These are phyloP conservation scores for Asterella californica DNA, from an alignment of 225 moss, liverwort and hornwort genomes.

Conservation along the genomic window DNA sequence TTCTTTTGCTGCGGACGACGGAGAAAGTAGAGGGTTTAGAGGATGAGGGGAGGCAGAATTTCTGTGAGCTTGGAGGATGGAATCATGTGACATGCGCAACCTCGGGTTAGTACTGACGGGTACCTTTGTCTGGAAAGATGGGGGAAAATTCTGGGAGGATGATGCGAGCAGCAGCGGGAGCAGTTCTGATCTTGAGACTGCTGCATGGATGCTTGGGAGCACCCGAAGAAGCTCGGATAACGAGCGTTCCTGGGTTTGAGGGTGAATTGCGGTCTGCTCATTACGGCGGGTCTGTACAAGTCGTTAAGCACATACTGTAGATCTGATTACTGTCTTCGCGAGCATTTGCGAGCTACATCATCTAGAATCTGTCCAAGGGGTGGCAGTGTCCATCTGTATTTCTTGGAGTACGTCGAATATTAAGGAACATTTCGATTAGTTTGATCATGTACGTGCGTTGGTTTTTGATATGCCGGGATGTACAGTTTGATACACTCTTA, in stretches of 20 bases:
- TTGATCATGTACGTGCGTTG: background rate
- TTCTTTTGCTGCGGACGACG: too few relatives aligned
- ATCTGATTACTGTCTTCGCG: background rate
- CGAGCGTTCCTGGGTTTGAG: slow-evolving; percentile 37
- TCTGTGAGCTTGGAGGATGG: background rate
- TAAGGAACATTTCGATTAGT: background rate
- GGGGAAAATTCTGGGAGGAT: background rate
- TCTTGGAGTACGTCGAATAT: background rate
- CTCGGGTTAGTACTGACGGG: slow-evolving; percentile 40
- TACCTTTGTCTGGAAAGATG: slow-evolving; percentile 54
- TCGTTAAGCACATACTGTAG: background rate
- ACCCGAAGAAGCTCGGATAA: slow-evolving; percentile 35
- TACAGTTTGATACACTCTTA: background rate
- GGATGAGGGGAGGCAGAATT: background rate
- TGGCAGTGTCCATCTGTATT: background rate
- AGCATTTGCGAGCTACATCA: background rate
- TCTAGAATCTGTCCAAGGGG: too few relatives aligned
- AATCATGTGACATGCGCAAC: background rate
- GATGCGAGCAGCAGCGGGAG: slow-evolving; percentile 10
- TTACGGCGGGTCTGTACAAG: slow-evolving; percentile 43
- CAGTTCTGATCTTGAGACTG: slow-evolving; percentile 18
- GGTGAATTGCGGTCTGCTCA: slow-evolving; percentile 42
- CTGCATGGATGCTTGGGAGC: slow-evolving; percentile 18
- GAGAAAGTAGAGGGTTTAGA: background rate
- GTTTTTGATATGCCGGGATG: background rate